phyloP scores from a whole-genome alignment of 1,284 basidiomycete genomes.

The Fomitopsis schrenkii region DNA sequence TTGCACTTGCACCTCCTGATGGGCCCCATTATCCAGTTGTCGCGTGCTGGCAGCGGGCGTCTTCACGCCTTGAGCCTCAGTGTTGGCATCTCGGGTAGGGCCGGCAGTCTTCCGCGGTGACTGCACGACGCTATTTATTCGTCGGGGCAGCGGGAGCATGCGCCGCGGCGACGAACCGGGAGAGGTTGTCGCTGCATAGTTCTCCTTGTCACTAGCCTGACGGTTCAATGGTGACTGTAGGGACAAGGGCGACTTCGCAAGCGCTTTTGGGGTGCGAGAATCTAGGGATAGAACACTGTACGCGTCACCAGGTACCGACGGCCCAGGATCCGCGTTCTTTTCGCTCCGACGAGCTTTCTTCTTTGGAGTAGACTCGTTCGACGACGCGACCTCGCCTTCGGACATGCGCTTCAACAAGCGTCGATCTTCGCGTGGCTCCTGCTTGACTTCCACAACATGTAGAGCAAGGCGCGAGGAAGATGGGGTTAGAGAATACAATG shows the following conservation, averaged over 20 bases:
- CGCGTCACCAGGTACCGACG: neutral
- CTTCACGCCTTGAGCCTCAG: neutral
- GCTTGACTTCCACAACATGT: neutral
- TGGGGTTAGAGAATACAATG: neutral
- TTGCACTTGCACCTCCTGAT: too few relatives aligned
- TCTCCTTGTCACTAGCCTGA: conserved; percentile 1
- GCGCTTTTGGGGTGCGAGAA: neutral
- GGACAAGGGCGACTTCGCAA: neutral
- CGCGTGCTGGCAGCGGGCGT: neutral
- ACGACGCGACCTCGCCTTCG: neutral
- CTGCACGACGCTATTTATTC: neutral
- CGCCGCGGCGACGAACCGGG: neutral
- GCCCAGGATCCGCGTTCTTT: neutral
- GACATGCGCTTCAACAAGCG: neutral
- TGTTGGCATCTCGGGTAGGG: neutral
- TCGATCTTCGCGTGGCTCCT: neutral
- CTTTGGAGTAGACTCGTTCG: neutral
- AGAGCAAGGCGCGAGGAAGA: neutral
- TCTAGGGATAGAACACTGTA: neutral
- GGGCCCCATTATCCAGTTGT: neutral
- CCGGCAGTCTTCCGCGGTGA: neutral
- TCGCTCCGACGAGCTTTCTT: neutral
- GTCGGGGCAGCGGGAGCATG: neutral
- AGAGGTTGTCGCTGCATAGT: neutral
- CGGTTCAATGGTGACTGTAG: neutral